A percentile compares a stretch with the other conserved stretches of the same genome.
phyloP scores from a whole-genome alignment of 768 basidiomycete genomes.

The Auricularia cornea region DNA sequence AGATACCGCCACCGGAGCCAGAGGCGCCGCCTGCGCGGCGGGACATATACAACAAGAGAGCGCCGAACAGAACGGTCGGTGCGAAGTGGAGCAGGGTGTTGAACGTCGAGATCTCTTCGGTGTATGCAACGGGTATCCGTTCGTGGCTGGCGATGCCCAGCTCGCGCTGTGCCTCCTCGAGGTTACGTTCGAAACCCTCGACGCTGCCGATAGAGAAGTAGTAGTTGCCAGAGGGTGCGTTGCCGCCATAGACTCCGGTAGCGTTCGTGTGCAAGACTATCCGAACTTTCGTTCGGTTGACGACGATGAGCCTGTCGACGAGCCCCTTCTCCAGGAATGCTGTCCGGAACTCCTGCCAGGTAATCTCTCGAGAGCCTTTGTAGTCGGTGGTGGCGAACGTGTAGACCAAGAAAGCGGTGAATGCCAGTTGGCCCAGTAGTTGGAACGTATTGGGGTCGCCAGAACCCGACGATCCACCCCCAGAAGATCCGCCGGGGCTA shows the following conservation, averaged over 20 bases:
- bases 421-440: background rate
- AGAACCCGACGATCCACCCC: slow-evolving; percentile 37
- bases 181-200: slow-evolving; percentile 91
- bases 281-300: slow-evolving; percentile 85
- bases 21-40: slow-evolving; percentile 53
- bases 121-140: slow-evolving; percentile 94
- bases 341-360: slow-evolving; percentile 98
- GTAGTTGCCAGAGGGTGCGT: slow-evolving; percentile 56
- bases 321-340: slow-evolving; percentile 95
- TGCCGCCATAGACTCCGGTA: slow-evolving; percentile 52
- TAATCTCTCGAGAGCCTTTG: slow-evolving; percentile 74
- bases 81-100: slow-evolving; percentile 82
- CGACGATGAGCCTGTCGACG: slow-evolving; percentile 86
- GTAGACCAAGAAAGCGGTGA: slow-evolving; percentile 40
- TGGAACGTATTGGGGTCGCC: background rate
- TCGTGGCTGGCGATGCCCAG: slow-evolving; percentile 87
- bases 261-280: slow-evolving; percentile 91
- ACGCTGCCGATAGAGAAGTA: slow-evolving; percentile 97
- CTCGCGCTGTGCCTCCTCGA: slow-evolving; percentile 89
- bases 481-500: slow-evolving; percentile 25
- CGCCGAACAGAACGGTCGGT: slow-evolving; percentile 88
- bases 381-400: slow-evolving; percentile 42
- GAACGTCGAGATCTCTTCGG: slow-evolving; percentile 84
- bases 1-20: slow-evolving; percentile 79
- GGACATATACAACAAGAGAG: slow-evolving; percentile 83